phyloP scores from a whole-genome alignment of 129 eudicot genomes.

The Erigeron canadensis region DNA sequence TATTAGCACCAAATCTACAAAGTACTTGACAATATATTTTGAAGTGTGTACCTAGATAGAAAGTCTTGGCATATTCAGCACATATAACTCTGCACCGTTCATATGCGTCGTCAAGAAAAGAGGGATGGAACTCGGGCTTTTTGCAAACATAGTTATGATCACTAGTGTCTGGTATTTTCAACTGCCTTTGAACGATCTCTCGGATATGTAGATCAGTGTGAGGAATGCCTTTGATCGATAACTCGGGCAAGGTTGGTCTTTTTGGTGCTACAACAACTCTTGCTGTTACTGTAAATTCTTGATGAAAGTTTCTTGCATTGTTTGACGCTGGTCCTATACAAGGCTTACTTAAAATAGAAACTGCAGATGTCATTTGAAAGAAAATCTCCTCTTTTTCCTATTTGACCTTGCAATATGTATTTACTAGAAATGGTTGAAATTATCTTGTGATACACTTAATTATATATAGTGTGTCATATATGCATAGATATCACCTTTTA shows the following conservation, averaged over 20 bases:
- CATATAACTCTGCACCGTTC: conserved; percentile 68
- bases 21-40: no score
- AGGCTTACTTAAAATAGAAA: conserved; percentile 36
- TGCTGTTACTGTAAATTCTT: conserved; percentile 26
- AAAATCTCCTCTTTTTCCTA: not conserved
- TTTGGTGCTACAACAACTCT: conserved; percentile 54
- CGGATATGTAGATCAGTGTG: conserved; percentile 46
- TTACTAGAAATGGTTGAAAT: not conserved
- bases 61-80: conserved; percentile 89
- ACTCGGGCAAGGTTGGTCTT: conserved; percentile 33
- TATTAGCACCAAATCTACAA: conserved; percentile 8
- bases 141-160: conserved; percentile 11
- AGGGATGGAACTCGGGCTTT: conserved; percentile 47
- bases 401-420: conserved; percentile 12
- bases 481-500: conserved; percentile 20
- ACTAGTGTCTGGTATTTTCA: conserved; percentile 18
- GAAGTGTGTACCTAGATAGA: conserved; percentile 58
- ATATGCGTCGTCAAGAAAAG: conserved; percentile 75
- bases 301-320: conserved; percentile 19
- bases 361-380: conserved; percentile 42
- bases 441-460: conserved; percentile 19
- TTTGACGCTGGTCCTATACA: conserved; percentile 29
- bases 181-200: conserved; percentile 61
- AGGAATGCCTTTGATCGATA: conserved; percentile 53
- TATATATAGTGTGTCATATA: conserved; percentile 18